Conservation (phyloP, 2,329 filamentous ascomycete species). For the Colletotrichum sp. region DNA sequence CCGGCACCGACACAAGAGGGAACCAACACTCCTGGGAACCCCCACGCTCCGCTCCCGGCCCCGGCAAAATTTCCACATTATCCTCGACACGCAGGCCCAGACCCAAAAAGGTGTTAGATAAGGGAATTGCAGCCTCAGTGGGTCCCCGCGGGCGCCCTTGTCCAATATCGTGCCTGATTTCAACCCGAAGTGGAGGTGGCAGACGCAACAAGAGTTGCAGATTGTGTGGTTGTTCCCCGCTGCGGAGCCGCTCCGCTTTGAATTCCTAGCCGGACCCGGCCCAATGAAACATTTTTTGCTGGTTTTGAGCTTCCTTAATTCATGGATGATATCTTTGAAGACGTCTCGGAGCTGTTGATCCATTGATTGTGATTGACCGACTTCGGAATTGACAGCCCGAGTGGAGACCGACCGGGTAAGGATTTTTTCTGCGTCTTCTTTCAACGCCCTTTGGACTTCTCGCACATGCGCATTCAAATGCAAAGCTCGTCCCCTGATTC, state of each 20-base stretch:
- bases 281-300: neutral
- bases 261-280: neutral
- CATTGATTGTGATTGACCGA: neutral
- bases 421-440: neutral
- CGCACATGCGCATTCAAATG: neutral
- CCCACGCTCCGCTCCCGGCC: neutral
- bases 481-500: neutral
- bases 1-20: neutral
- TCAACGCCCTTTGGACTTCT: neutral
- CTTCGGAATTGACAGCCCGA: neutral
- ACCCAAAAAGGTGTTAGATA: neutral
- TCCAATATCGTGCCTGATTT: conserved; percentile 18
- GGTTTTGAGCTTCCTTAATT: neutral
- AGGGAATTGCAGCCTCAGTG: neutral
- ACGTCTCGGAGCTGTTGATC: neutral
- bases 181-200: conserved; percentile 13
- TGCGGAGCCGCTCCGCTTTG: conserved; percentile 9
- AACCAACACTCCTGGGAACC: neutral
- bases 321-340: neutral
- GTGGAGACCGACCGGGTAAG: neutral
- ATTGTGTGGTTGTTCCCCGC: conserved; percentile 4
- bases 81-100: neutral
- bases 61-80: neutral
- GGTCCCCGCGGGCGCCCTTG: neutral
- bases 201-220: conserved; percentile 8